Evolutionary conservation across 306 rosid genomes (phyloP).

Genomic region (Herpetospermum pedunculosum): DNA sequence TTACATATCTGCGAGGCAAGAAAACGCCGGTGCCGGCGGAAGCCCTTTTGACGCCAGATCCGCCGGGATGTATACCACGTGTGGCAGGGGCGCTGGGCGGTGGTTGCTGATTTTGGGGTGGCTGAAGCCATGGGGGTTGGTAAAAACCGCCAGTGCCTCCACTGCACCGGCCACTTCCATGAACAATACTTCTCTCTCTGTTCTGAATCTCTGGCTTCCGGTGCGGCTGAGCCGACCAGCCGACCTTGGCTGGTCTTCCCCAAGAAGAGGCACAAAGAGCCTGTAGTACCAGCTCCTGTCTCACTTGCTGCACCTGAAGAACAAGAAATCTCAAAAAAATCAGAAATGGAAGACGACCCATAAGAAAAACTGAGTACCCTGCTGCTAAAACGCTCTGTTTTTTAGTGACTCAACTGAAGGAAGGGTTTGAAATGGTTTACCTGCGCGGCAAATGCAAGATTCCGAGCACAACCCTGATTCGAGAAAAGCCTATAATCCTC

Average conservation of each 20-base stretch:
- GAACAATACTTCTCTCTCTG: slow-evolving; percentile 18
- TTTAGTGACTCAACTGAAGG: background rate
- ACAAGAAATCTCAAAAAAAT: background rate
- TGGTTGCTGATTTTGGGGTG: slow-evolving; percentile 17
- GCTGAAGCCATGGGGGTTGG: slow-evolving; percentile 34
- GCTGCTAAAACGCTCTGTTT: background rate
- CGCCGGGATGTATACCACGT: slow-evolving; percentile 14
- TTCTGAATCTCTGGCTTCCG: slow-evolving; percentile 27
- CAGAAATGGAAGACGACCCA: background rate
- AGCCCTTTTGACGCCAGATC: slow-evolving; percentile 30
- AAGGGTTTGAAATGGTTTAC: background rate
- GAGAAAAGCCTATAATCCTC: slow-evolving; percentile 12
- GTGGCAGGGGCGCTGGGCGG: slow-evolving; percentile 14
- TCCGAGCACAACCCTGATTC: slow-evolving; percentile 18
- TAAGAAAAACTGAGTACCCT: background rate
- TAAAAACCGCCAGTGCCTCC: slow-evolving; percentile 6
- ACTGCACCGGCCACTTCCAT: slow-evolving; percentile 21
- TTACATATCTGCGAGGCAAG: slow-evolving; percentile 56
- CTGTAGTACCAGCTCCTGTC: slow-evolving; percentile 18
- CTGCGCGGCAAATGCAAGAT: slow-evolving; percentile 13
- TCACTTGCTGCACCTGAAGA: slow-evolving; percentile 21
- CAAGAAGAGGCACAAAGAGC: slow-evolving; percentile 26
- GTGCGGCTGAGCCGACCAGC: slow-evolving; percentile 34
- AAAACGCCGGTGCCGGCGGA: slow-evolving; percentile 79
- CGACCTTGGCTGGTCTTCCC: slow-evolving; percentile 27